Conservation (phyloP, 257 asterid species). For the Cordia subcordata region DNA sequence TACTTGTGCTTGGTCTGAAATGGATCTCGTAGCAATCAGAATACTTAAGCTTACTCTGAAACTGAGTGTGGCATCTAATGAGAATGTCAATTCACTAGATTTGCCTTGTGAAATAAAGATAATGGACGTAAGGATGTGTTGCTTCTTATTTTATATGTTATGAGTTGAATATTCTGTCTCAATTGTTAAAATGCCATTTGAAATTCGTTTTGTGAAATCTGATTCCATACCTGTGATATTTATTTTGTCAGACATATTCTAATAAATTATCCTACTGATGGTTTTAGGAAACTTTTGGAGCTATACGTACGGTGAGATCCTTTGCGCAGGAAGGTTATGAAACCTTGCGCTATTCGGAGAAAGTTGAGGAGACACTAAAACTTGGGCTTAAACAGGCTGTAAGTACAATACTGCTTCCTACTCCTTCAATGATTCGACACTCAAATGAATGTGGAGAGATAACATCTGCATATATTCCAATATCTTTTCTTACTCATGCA, state of each 20-base stretch:
- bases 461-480: slow-evolving; percentile 8
- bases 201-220: no score
- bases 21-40: neutral
- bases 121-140: no score
- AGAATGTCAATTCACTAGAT: no score
- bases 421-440: neutral
- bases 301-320: slow-evolving; percentile 84
- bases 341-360: slow-evolving; percentile 67
- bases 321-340: slow-evolving; percentile 81
- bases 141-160: no score
- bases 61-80: no score
- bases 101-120: no score
- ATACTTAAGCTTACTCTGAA: no score
- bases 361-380: slow-evolving; percentile 74
- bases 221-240: neutral
- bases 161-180: no score
- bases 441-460: neutral
- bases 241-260: neutral
- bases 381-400: slow-evolving; percentile 88
- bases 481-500: slow-evolving; percentile 26
- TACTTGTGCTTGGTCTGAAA: neutral
- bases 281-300: slow-evolving; percentile 77
- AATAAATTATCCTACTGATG: slow-evolving; percentile 8
- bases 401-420: slow-evolving; percentile 29
- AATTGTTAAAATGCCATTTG: neutral